Percentiles rank a stretch among this genome's conserved stretches.
Conservation (phyloP, 2,329 filamentous ascomycete species). For the Epicoccum sorghinum region DNA sequence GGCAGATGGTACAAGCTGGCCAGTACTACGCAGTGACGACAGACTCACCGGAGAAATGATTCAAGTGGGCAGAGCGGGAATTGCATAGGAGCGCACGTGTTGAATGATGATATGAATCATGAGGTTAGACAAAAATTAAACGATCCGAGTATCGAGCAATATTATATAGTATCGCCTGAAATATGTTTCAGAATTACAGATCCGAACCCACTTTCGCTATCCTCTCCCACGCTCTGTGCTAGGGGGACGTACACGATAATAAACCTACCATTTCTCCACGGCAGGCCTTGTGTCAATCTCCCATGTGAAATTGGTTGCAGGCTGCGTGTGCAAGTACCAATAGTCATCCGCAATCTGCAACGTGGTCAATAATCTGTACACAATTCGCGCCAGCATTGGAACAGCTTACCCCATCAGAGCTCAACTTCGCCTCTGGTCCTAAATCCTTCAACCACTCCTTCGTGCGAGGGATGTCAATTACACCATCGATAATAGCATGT, state of each 20-base stretch:
- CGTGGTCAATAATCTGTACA: neutral
- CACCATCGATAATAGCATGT: conserved; percentile 81
- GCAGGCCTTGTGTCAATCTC: conserved; percentile 82
- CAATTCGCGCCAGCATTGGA: neutral
- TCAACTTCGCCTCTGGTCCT: conserved; percentile 71
- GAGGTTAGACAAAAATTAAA: conserved; percentile 4
- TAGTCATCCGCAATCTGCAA: conserved; percentile 82
- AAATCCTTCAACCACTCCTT: conserved; percentile 64
- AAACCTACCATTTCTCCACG: conserved; percentile 78
- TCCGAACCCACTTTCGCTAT: too few relatives aligned
- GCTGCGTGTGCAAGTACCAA: conserved; percentile 83
- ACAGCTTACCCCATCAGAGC: conserved; percentile 70
- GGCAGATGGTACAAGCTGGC: conserved; percentile 81
- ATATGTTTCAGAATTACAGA: too few relatives aligned
- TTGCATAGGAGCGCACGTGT: conserved; percentile 16
- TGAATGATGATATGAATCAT: conserved; percentile 14
- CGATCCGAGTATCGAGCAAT: neutral
- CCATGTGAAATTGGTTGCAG: conserved; percentile 77
- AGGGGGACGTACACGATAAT: too few relatives aligned
- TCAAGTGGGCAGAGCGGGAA: conserved; percentile 79
- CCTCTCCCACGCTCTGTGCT: too few relatives aligned
- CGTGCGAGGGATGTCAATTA: conserved; percentile 79
- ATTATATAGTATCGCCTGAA: too few relatives aligned
- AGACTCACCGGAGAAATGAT: conserved; percentile 77
- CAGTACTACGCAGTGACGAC: conserved; percentile 81